A percentile compares a stretch with the other conserved stretches of the same genome.
phyloP scores from a whole-genome alignment of 768 basidiomycete genomes.

The Podaxis mareebaensis region DNA sequence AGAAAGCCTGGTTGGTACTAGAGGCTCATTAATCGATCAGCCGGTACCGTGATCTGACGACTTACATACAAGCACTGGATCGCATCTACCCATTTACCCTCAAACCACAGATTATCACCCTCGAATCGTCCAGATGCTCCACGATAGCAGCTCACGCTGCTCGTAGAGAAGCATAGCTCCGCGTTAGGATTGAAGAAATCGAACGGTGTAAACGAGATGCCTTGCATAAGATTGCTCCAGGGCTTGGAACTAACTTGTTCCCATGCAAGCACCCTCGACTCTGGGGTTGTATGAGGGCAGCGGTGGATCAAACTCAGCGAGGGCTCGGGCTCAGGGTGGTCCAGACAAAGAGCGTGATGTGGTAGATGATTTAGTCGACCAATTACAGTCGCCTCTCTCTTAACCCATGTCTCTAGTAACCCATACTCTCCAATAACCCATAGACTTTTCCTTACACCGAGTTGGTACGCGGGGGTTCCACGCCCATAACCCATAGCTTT shows the following conservation, averaged over 20 bases:
- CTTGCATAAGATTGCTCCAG: slow-evolving; percentile 77
- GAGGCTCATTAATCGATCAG: slow-evolving; percentile 13
- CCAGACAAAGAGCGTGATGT: slow-evolving; percentile 47
- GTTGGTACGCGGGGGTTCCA: too few relatives aligned
- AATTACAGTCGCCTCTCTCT: too few relatives aligned
- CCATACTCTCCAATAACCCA: too few relatives aligned
- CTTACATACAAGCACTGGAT: slow-evolving; percentile 81
- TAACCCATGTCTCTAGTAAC: too few relatives aligned
- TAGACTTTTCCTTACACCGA: too few relatives aligned
- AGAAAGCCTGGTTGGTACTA: slow-evolving; percentile 84
- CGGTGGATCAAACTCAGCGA: slow-evolving; percentile 1
- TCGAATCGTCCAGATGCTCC: slow-evolving; percentile 70
- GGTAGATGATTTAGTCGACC: slow-evolving; percentile 84
- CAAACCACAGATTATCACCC: slow-evolving; percentile 78
- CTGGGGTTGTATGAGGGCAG: slow-evolving; percentile 12
- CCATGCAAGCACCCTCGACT: slow-evolving; percentile 27
- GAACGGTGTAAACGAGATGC: slow-evolving; percentile 65
- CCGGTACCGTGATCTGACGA: slow-evolving; percentile 20
- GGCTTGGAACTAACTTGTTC: slow-evolving; percentile 73
- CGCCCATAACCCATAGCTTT: too few relatives aligned
- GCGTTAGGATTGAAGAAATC: slow-evolving; percentile 75
- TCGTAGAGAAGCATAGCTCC: slow-evolving; percentile 70
- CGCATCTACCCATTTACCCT: slow-evolving; percentile 91
- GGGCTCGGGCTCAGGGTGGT: slow-evolving; percentile 2
- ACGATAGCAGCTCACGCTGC: slow-evolving; percentile 66